Evolutionary conservation across 2,329 filamentous ascomycete species (phyloP).

Genomic region (Fusarium nodosum): DNA sequence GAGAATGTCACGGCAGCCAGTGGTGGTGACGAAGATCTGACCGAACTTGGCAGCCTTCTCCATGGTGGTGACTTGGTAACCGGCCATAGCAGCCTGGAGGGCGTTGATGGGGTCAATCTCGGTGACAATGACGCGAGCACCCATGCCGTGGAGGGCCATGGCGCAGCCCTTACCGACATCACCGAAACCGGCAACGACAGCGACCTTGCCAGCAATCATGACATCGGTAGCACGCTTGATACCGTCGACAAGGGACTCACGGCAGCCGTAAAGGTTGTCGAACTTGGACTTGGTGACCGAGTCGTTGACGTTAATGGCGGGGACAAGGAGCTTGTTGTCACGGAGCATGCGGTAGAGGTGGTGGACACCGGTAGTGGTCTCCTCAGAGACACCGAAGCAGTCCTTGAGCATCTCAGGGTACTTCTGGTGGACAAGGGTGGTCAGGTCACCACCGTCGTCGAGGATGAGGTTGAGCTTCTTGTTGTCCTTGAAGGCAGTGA

Average conservation of each 20-base stretch:
- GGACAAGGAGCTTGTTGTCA: conserved; percentile 88
- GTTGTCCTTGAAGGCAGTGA: conserved; percentile 94
- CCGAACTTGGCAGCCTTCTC: conserved; percentile 90
- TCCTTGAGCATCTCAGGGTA: conserved; percentile 98
- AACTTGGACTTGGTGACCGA: conserved; percentile 99
- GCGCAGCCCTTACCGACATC: conserved; percentile 99
- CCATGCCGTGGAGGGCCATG: conserved; percentile 95
- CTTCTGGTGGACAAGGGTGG: conserved; percentile 95
- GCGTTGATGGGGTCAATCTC: conserved; percentile 99
- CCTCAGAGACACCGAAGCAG: conserved; percentile 98
- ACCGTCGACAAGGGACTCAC: conserved; percentile 97
- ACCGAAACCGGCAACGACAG: conserved; percentile 97
- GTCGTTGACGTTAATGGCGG: conserved; percentile 99
- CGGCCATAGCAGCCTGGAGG: conserved; percentile 97
- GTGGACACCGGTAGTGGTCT: conserved; percentile 99
- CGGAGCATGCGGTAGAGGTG: conserved; percentile 99
- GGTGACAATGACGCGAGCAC: conserved; percentile 94
- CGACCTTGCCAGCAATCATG: conserved; percentile 99
- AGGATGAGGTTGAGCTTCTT: conserved; percentile 99
- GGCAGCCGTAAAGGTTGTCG: conserved; percentile 99
- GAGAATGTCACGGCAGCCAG: conserved; percentile 98
- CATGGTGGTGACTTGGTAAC: conserved; percentile 98
- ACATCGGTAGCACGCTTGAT: conserved; percentile 99
- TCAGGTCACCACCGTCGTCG: conserved; percentile 98
- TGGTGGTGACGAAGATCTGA: conserved; percentile 99